Base-by-base conservation (phyloP, 257 asterid species). In the Fraxinus pennsylvanica region DNA sequence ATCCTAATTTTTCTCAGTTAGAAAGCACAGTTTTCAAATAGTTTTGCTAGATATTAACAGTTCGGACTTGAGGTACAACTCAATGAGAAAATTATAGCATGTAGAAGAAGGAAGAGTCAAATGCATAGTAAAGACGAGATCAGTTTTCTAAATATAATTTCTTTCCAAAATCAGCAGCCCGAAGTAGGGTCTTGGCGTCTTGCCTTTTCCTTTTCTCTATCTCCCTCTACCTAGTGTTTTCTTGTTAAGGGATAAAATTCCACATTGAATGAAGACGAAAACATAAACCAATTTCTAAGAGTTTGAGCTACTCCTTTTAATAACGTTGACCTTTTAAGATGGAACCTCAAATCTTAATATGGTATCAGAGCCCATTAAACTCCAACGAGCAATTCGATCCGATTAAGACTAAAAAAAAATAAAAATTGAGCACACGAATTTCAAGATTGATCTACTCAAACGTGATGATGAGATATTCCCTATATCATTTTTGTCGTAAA, bases 401-500 rank as follows among this genome's bases (percentile, higher is more conserved):
- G 27, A 25, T 25, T 25, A 25, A 25, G 27, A 25, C 27, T 25
- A 25, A 25, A 25, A 25, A 25, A 25, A 25, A 25, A 25, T 25
- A 25, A 25, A 25, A 25, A 25, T 25, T 25, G 27, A 25, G 27
- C 27, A 25, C 27, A 25, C 27, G 27, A 25, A 25, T 25, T 25
- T 25, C 27, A 25, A 25, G 27, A 25, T 25, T 25, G 27, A 25
- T 25, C 27, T 25, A 25, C 27, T 25, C 54, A 96, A 82, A 30
- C 89, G 94, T 47, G 99, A 93, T 52, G 98, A 84, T 36, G 98
- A 96, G 81, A 96, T 93, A 70, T 96, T 96, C 78, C 98, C 99
- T 13, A 96, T 96, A 41, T 82, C 85, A 88, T 96, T 98, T 81
- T 98, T 90, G 91, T 96, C 93, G 89, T 96, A 96, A 77, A 96